Base-by-base conservation (phyloP, 1,284 basidiomycete species). In the Uromyces viciae-fabae region DNA sequence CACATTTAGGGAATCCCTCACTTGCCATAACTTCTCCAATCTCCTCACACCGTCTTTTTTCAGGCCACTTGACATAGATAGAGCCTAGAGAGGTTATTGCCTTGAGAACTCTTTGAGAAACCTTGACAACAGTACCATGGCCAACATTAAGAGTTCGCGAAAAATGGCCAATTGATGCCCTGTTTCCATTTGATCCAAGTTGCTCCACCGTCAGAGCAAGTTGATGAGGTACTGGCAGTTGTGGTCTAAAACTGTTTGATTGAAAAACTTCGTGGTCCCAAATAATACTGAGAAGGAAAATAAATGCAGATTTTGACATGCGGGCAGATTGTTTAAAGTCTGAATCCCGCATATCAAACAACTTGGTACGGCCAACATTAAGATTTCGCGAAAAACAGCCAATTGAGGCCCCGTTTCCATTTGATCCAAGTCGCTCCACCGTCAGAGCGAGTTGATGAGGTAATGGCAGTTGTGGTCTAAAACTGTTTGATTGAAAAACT, bases 391-490 rank as follows among this genome's bases (percentile, higher is more conserved):
- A 75, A 43, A 75, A 62, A 2, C 40, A n/a, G 3, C 52, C 56
- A 25, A 75, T 31, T 11, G 56, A 75, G 2, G 73, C 73, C 14
- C 17, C 52, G 38, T 75, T 62, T 0, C 56, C 73, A 46, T 75
- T 75, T 28, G 54, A 60, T 8, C 73, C 54, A 36, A 75, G 72
- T 3, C 38, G 52, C 36, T 75, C 72, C 22, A 75, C 22, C 9
- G 72, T 75, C 25, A 75, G 19, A 25, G 52, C 73, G 1, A 75
- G 73, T 46, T 75, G 73, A 56, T 75, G 73, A 28, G 73, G 22
- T 11, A 75, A 42, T 9, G 73, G 58, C 2, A 62, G 33, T 40
- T 75, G 73, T 8, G 52, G 73, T 36, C 49, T 5, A 38, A 56
- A 52, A 11, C 71, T 33, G 1, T 46, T 31, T 9, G n/a, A n/a